Evolutionary conservation across 768 basidiomycete species (phyloP).

Genomic region (Tylopilus subfusipes): DNA sequence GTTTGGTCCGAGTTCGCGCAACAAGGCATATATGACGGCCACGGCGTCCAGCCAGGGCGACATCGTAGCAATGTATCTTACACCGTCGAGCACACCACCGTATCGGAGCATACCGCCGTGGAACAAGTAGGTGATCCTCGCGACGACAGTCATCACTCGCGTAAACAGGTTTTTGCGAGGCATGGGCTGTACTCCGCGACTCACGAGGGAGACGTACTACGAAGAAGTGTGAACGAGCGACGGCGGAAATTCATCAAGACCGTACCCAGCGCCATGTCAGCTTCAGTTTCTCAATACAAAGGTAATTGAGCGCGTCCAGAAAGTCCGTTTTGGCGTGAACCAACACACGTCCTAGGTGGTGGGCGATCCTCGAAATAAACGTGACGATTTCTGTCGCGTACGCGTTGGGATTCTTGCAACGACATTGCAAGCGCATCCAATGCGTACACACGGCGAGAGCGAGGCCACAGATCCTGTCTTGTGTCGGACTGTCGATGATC

Average conservation of each 20-base stretch:
- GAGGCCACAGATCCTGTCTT: slow-evolving; percentile 9
- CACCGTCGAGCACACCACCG: slow-evolving; percentile 1
- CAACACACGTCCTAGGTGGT: slow-evolving; percentile 7
- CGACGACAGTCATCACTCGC: slow-evolving; percentile 14
- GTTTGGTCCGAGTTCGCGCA: slow-evolving; percentile 16
- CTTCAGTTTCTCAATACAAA: slow-evolving; percentile 15
- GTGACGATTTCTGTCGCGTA: slow-evolving; percentile 2
- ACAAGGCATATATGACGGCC: slow-evolving; percentile 10
- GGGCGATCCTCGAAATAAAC: slow-evolving; percentile 7
- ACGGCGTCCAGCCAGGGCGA: slow-evolving; percentile 19
- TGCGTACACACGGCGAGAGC: slow-evolving; percentile 8
- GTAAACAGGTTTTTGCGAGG: slow-evolving; percentile 9
- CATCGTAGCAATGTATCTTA: slow-evolving; percentile 13
- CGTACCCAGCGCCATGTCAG: slow-evolving; percentile 18
- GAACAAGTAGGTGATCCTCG: slow-evolving; percentile 17
- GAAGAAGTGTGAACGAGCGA: slow-evolving; percentile 2
- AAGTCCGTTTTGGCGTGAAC: slow-evolving; percentile 6
- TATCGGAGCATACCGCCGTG: slow-evolving; percentile 8
- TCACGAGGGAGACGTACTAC: slow-evolving; percentile 8
- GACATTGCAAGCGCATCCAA: slow-evolving; percentile 17
- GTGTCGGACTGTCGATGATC: slow-evolving; percentile 12
- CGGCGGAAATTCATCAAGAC: background rate
- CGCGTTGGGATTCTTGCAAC: slow-evolving; percentile 4
- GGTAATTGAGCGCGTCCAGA: slow-evolving; percentile 3
- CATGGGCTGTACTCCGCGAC: background rate